Evolutionary conservation across 2,329 filamentous ascomycete species (phyloP).

Genomic region (Chaetomiaceae sp.): DNA sequence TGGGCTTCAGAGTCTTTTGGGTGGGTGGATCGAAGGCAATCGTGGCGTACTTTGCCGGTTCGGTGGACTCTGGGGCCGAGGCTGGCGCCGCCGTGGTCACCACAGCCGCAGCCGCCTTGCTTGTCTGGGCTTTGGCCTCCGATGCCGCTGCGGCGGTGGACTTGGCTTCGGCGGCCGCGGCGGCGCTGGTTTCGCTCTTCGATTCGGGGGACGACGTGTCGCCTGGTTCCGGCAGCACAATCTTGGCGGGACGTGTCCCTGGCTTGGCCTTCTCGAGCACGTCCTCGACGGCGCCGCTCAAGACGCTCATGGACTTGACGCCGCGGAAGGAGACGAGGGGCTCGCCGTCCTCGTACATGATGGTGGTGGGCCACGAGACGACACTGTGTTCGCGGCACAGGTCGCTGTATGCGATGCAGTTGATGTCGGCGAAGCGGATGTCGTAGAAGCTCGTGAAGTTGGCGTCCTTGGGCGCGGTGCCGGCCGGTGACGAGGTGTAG

Average conservation of each 20-base stretch:
- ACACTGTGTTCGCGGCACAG: conserved; percentile 67
- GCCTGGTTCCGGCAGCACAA: conserved; percentile 67
- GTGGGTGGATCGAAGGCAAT: conserved; percentile 23
- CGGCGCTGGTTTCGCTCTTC: neutral
- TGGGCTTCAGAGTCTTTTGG: conserved; percentile 48
- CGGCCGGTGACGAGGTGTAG: conserved; percentile 72
- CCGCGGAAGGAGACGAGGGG: conserved; percentile 60
- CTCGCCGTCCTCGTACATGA: conserved; percentile 75
- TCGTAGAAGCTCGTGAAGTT: conserved; percentile 78
- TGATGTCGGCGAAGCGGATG: conserved; percentile 79
- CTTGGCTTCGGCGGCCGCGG: conserved; percentile 5
- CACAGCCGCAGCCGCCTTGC: neutral
- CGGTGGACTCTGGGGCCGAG: conserved; percentile 28
- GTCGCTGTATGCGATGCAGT: conserved; percentile 80
- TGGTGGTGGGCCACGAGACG: conserved; percentile 67
- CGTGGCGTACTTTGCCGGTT: conserved; percentile 26
- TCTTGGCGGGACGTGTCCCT: conserved; percentile 65
- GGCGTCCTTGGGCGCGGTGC: conserved; percentile 49
- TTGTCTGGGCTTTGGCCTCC: too few species aligned
- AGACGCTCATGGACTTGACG: conserved; percentile 57
- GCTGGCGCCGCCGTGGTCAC: neutral
- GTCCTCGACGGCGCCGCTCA: conserved; percentile 70
- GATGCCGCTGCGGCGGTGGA: too few species aligned
- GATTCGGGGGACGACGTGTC: conserved; percentile 36
- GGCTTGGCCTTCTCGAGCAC: conserved; percentile 73